Conservation (phyloP, 2,329 filamentous ascomycete genomes). For the Fusarium sp. region DNA sequence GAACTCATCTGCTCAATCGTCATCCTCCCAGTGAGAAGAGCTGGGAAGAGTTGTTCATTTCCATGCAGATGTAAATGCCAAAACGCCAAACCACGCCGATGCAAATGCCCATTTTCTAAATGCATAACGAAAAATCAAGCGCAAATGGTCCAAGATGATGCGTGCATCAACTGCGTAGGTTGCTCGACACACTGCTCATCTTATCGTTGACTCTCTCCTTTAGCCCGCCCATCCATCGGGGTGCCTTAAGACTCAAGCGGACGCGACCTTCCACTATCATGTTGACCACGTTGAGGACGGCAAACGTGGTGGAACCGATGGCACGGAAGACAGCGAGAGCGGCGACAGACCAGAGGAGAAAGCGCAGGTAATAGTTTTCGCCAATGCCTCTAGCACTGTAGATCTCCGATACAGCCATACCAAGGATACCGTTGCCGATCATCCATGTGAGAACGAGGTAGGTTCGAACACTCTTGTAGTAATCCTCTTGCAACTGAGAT, state of each 20-base stretch:
- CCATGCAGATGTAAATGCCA: constrained; percentile 14
- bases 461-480: constrained; percentile 95
- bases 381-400: constrained; percentile 77
- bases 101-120: constrained; percentile 20
- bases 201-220: constrained; percentile 56
- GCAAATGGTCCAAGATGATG: background rate
- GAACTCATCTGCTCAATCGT: constrained; percentile 23
- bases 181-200: constrained; percentile 59
- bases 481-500: constrained; percentile 92
- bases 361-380: constrained; percentile 88
- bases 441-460: constrained; percentile 99
- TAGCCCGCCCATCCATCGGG: constrained; percentile 58
- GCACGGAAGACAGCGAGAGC: constrained; percentile 87
- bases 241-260: constrained; percentile 63
- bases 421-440: constrained; percentile 87
- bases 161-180: constrained; percentile 46
- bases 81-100: constrained; percentile 25
- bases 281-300: constrained; percentile 83
- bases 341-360: constrained; percentile 93
- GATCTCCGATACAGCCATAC: constrained; percentile 90
- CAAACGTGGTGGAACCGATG: constrained; percentile 81
- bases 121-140: constrained; percentile 19
- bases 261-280: constrained; percentile 87
- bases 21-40: constrained; percentile 4
- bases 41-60: background rate